Base-by-base conservation (phyloP, 129 eudicot species). In the Artemisia tridentata region DNA sequence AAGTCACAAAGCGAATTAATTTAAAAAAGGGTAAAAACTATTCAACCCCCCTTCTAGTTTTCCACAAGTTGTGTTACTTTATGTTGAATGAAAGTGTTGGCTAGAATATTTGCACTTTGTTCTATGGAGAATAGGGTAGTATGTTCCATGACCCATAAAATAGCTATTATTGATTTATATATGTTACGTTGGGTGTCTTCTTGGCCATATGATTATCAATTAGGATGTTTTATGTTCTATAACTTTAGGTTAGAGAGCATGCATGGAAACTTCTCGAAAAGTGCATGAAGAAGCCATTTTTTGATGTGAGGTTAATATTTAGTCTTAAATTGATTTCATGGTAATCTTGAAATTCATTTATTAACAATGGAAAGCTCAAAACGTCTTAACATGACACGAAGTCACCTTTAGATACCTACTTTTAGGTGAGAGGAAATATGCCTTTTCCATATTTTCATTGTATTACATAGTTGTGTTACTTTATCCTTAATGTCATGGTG, bases 201-300 rank as follows among this genome's bases (percentile, higher is more conserved):
- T 72, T 47, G 69, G 27, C 68, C 63, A 38, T 38, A 38, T 7
- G 45, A 38, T 51, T 51, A 51, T 13, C n/a, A 51, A 51, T 51
- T 10, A 0, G 73, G 50, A 27, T 46, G 54, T 45, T 59, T 60
- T 67, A 27, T 53, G 51, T 52, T 72, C 57, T 72, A 50, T 59
- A n/a, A n/a, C n/a, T n/a, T n/a, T n/a, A n/a, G n/a, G n/a, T n/a
- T n/a, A 84, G 96, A 57, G 99, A 95, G 74, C 99, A 95, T 79
- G 99, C 89, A 54, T 80, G 99, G 79, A 95, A 95, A 72, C 97
- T 95, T 81, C 79, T 95, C 65, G 99, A 95, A 79, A 95, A 95
- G 73, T 97, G 78, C 76, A 11, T 86, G 41, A 82, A 75, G 83
- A 90, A 95, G 80, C 99, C 99, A 11, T 95, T 95, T 81, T 95